Evolutionary conservation across 495 filamentous ascomycete genomes (phyloP), one percentile per base, ranked within the genome.

Genomic region (Tuber melanosporum): DNA sequence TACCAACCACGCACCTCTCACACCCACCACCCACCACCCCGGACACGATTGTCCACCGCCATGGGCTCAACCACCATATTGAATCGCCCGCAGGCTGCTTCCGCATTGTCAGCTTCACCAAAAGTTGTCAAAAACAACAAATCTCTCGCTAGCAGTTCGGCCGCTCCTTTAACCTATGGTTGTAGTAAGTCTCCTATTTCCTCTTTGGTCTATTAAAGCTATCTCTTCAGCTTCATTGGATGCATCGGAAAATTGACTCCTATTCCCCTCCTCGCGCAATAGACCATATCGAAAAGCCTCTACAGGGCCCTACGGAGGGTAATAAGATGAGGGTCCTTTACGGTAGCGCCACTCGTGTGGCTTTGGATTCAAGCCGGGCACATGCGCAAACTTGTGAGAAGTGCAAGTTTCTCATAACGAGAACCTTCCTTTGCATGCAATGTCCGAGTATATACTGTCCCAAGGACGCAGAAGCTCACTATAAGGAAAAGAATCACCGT

Each of bases 371-470:
- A 42, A 71, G 62, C 22, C 72, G 81, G 41, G 77, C 80, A 14
- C 76, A 74, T 19, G 81, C 76, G 70, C 81, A 83, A 72, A 77
- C 71, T 46, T 83, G 82, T 75, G 52, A 22, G 36, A 75, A 77
- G 39, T 80, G 77, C 78, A 82, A 76, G 70, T 82, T 83, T 71
- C 77, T 77, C 52, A 82, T 91, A 74, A 89, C 88, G 12, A 85
- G 90, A 62, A 91, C 90, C 71, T 91, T 90, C 78, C 86, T 93
- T 26, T 93, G 91, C 79, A 86, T 93, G 49, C 91, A 93, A 83
- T 93, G 91, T 79, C 87, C 90, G 41, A 85, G 82, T 26, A 88
- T 89, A 15, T 83, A 88, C 43, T 88, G 88, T 7, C 87, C 88
- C 72, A 87, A 88, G 26, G 88, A 89, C 73, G 85, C 89, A 5